These are phyloP conservation scores for Wickerhamomyces bovis DNA, from an alignment of 805 yeast genomes.

Conservation along the genomic window DNA sequence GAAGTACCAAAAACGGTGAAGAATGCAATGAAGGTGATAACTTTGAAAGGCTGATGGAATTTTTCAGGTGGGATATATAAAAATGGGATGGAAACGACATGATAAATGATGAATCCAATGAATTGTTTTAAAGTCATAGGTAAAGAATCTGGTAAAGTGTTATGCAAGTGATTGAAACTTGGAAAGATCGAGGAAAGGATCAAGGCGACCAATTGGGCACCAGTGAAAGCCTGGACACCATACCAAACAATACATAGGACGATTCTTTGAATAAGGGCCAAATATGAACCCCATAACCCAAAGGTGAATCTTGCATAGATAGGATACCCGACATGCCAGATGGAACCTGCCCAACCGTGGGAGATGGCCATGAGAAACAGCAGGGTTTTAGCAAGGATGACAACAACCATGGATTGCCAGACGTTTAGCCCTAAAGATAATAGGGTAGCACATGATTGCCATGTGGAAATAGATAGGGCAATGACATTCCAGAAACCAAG, in stretches of 20 bases:
- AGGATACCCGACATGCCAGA: constrained; percentile 45
- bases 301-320: constrained; percentile 37
- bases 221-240: constrained; percentile 40
- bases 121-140: constrained; percentile 38
- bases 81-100: constrained; percentile 27
- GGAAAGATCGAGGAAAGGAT: constrained; percentile 34
- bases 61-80: constrained; percentile 28
- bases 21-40: constrained; percentile 25
- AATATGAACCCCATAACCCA: constrained; percentile 40
- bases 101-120: constrained; percentile 35
- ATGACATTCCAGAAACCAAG: constrained; percentile 38
- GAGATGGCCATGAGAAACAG: constrained; percentile 35
- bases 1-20: constrained; percentile 33
- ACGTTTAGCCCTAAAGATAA: constrained; percentile 38
- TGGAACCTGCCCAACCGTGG: constrained; percentile 42
- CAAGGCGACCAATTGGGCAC: constrained; percentile 37
- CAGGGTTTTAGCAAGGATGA: constrained; percentile 35
- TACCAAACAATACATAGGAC: constrained; percentile 42
- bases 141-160: constrained; percentile 33
- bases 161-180: constrained; percentile 31
- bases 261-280: constrained; percentile 39
- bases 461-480: constrained; percentile 33
- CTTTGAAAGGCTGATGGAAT: constrained; percentile 24
- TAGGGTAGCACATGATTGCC: constrained; percentile 38
- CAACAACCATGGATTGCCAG: constrained; percentile 37